These are phyloP conservation scores for Colletotrichum plurivorum DNA, from an alignment of 2,329 filamentous ascomycete species.

Conservation along the genomic window DNA sequence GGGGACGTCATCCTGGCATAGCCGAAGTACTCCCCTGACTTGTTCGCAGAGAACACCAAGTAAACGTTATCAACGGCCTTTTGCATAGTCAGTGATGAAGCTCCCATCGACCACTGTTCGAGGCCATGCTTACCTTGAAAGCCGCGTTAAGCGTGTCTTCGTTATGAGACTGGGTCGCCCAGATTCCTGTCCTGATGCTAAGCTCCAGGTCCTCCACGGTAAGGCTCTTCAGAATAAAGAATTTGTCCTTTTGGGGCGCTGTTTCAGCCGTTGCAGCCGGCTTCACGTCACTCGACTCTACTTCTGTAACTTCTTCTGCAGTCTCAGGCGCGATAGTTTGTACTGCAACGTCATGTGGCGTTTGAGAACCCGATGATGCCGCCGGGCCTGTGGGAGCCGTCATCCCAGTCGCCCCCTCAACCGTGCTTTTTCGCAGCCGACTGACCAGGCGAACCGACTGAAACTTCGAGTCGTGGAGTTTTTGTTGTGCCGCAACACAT, in stretches of 20 bases:
- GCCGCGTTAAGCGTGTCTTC: slow-evolving; percentile 87
- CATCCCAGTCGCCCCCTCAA: slow-evolving; percentile 61
- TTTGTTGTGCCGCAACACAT: slow-evolving; percentile 82
- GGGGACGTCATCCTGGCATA: slow-evolving; percentile 91
- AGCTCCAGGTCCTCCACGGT: slow-evolving; percentile 91
- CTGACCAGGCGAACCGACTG: slow-evolving; percentile 89
- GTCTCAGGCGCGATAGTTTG: neutral
- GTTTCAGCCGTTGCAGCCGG: slow-evolving; percentile 36
- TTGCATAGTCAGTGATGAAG: slow-evolving; percentile 26
- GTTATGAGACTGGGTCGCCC: slow-evolving; percentile 96
- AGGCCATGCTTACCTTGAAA: slow-evolving; percentile 73
- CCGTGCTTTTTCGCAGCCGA: slow-evolving; percentile 75
- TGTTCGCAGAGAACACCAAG: slow-evolving; percentile 95
- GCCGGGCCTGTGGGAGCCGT: slow-evolving; percentile 70
- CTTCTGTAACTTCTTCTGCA: neutral
- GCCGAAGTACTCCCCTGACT: slow-evolving; percentile 96
- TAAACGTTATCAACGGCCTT: slow-evolving; percentile 88
- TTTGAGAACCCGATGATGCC: slow-evolving; percentile 48
- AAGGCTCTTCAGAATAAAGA: slow-evolving; percentile 93
- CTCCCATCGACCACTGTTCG: neutral
- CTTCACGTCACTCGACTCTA: slow-evolving; percentile 23
- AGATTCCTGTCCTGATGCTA: slow-evolving; percentile 89
- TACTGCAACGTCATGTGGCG: slow-evolving; percentile 13
- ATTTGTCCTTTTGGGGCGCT: slow-evolving; percentile 74
- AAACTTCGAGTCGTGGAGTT: slow-evolving; percentile 93